phyloP scores from a whole-genome alignment of 495 filamentous ascomycete species.

The Melanomma pulvis-pyrius region DNA sequence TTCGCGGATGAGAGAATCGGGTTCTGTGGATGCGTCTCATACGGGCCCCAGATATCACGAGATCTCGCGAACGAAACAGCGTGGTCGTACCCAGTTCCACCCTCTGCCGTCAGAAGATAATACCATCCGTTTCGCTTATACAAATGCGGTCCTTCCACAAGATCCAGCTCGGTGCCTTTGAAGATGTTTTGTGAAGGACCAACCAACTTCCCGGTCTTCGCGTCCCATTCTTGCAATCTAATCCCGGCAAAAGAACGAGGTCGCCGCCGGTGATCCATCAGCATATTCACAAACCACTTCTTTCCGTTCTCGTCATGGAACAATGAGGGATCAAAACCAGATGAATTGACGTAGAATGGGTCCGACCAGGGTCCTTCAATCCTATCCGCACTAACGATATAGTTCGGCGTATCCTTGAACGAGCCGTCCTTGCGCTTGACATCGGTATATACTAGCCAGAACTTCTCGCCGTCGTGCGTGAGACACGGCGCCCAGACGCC shows the following conservation, averaged over 20 bases:
- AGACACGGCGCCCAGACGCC: constrained; percentile 67
- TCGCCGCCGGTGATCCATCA: constrained; percentile 56
- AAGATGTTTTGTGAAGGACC: constrained; percentile 54
- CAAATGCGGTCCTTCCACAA: constrained; percentile 66
- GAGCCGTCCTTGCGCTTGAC: constrained; percentile 60
- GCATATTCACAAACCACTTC: constrained; percentile 61
- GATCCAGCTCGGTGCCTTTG: constrained; percentile 55
- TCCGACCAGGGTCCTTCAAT: constrained; percentile 61
- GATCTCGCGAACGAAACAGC: constrained; percentile 57
- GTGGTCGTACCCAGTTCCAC: constrained; percentile 63
- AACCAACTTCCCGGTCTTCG: constrained; percentile 43
- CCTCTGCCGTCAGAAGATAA: constrained; percentile 63
- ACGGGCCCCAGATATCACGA: constrained; percentile 60
- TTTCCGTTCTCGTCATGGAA: constrained; percentile 60
- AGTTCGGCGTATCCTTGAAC: constrained; percentile 57
- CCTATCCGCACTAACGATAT: constrained; percentile 46
- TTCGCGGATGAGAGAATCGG: constrained; percentile 21
- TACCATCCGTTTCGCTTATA: constrained; percentile 61
- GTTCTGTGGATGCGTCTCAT: constrained; percentile 47
- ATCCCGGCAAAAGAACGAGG: constrained; percentile 41
- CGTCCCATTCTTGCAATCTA: constrained; percentile 54
- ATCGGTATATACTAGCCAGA: constrained; percentile 49
- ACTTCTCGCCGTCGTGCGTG: constrained; percentile 59
- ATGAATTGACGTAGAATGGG: constrained; percentile 51
- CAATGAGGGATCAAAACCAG: constrained; percentile 59